Evolutionary conservation across 164 flowering plant species (phyloP), one percentile per base, ranked within the genome.

Genomic region (Magnolia sinica): DNA sequence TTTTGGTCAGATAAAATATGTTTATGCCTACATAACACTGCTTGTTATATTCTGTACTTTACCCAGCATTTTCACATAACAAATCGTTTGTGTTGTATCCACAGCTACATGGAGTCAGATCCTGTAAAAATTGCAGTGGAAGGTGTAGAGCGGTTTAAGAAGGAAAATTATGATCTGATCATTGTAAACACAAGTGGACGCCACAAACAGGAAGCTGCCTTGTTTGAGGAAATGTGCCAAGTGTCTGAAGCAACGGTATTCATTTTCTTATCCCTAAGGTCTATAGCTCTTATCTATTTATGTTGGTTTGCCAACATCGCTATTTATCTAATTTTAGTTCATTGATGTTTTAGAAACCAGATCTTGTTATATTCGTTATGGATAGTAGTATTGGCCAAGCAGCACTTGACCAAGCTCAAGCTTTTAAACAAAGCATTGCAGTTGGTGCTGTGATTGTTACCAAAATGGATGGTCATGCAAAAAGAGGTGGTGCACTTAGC

Each of bases 301-400:
- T 73, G 37, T 19, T 67, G 55, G 27, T 20, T 8, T 51, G 24
- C 23, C n/a, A 27, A 64, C 9, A 55, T 51, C 29, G 6, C 24
- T 63, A 4, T 61, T 31, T 70, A 10, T 11, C 37, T 45, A 55
- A 55, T 55, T 55, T 9, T 16, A 2, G 70, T 68, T 72, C 18
- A 14, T 52, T 37, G 45, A 68, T 71, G 14, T 76, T 83, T 24
- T 89, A 96, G 99, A 96, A 91, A 91, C 98, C 99, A 73, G 97
- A 94, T 84, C 98, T 96, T 83, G 92, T 91, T 51, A 90, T 96
- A 81, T 96, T 94, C 80, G 98, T 94, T 24, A 96, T 96, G 99
- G 99, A 96, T 80, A 92, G 99, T 80, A 94, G 98, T 83, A 96
- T 94, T 80, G 99, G 99, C 79, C 98, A 94, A 86, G 99, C 98